Conservation (phyloP, 768 basidiomycete species). For the Macrocybe gigantea region DNA sequence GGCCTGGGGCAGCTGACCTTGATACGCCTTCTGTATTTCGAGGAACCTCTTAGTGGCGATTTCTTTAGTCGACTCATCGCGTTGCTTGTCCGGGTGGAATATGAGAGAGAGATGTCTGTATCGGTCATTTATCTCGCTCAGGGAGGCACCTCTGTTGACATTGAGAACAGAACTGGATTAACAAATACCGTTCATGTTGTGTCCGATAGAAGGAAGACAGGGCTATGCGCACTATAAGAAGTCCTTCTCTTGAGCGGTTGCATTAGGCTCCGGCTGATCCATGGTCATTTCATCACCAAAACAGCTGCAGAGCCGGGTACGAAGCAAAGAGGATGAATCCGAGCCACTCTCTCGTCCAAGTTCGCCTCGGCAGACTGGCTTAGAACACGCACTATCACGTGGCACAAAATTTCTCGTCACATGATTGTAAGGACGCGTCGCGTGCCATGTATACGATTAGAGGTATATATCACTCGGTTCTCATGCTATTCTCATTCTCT, state of each 20-base stretch:
- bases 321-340: too few relatives aligned
- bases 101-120: constrained; percentile 68
- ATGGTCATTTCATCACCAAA: not conserved
- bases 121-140: constrained; percentile 67
- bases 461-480: too few relatives aligned
- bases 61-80: constrained; percentile 45
- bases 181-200: too few relatives aligned
- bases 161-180: constrained; percentile 60
- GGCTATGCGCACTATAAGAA: constrained; percentile 18
- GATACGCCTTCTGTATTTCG: constrained; percentile 78
- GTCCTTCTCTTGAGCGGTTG: constrained; percentile 8
- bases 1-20: constrained; percentile 39
- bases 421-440: too few relatives aligned
- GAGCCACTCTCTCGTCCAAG: too few relatives aligned
- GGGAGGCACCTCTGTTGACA: constrained; percentile 55
- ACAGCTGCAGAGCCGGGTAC: too few relatives aligned
- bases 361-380: too few relatives aligned
- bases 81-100: constrained; percentile 85
- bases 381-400: too few relatives aligned
- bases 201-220: not conserved
- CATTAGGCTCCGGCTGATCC: not conserved
- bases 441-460: too few relatives aligned
- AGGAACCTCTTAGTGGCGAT: constrained; percentile 65
- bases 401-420: too few relatives aligned
- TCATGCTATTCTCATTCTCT: too few relatives aligned